Evolutionary conservation across 1,284 basidiomycete genomes (phyloP), one percentile per base, ranked within the genome.

Genomic region (Naganishia albida): DNA sequence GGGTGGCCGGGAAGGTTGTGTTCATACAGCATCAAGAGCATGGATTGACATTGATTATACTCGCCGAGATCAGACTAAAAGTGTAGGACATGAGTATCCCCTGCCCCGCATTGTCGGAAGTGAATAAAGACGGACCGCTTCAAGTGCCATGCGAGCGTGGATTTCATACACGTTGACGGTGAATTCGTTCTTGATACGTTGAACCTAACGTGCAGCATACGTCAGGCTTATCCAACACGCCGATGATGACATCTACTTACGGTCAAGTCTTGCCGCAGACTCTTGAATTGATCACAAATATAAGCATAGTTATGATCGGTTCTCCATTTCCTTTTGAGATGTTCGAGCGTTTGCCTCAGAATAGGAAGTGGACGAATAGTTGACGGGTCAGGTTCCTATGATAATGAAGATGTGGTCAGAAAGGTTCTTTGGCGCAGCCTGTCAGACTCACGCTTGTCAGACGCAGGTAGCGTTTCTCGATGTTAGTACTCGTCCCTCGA

Each of bases 281-380:
- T 93, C 83, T 99, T 99, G 82, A 99, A 93, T 80, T 99, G 96
- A 75, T 92, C 96, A 75, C 95, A 93, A 74, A 97, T 92, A 87
- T 93, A 99, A 63, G 85, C 83, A 76, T 99, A 97, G 68, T 90
- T 88, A 64, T 83, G 82, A 73, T 91, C 91, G 69, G 88, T 84
- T 70, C 87, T 85, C 93, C 94, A 99, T 70, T 89, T 89, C 64
- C 84, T 85, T 80, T 95, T 97, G 60, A 99, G 84, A 74, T 93
- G 88, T 66, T 85, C 81, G 51, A 99, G 84, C 4, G 96, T 96
- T 78, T 89, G 85, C 77, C 90, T 85, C 26, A 99, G 84, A 51
- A 98, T 84, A 53, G 84, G 78, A 67, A 93, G 87, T 18, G 96
- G 96, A 49, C 96, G 88, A 67, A 99, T 95, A 72, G 90, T 89